These are phyloP conservation scores for Dryas octopetala DNA, from an alignment of 306 rosid genomes.

Conservation along the genomic window DNA sequence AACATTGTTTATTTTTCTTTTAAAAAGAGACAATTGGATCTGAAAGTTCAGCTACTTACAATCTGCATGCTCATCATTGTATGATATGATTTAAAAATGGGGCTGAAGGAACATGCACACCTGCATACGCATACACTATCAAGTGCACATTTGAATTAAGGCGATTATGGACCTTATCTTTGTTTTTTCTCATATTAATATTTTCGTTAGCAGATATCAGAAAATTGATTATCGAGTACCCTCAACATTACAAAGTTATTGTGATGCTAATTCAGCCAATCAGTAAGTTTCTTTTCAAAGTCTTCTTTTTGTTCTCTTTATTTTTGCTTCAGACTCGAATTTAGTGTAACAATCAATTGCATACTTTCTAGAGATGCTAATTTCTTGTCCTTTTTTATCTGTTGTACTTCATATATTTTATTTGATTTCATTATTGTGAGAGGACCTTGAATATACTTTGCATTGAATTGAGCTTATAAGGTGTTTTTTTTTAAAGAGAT, in stretches of 20 bases:
- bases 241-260: conserved; percentile 62
- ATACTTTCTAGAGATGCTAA: neutral
- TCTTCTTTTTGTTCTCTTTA: neutral
- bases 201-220: conserved; percentile 62
- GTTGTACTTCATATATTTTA: neutral
- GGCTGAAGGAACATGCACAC: neutral
- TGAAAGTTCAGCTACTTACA: neutral
- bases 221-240: conserved; percentile 88
- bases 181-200: conserved; percentile 11
- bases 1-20: no score
- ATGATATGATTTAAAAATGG: neutral
- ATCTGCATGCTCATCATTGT: neutral
- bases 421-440: neutral
- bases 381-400: neutral
- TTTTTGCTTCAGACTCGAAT: conserved; percentile 13
- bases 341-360: neutral
- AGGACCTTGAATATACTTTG: conserved; percentile 7
- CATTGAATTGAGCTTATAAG: neutral
- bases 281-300: conserved; percentile 49
- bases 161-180: neutral
- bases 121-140: neutral
- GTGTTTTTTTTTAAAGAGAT: no score
- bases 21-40: no score
- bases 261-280: conserved; percentile 54
- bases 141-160: neutral